Evolutionary conservation across 2,329 filamentous ascomycete genomes (phyloP).

Genomic region (Aschersonia sp.): DNA sequence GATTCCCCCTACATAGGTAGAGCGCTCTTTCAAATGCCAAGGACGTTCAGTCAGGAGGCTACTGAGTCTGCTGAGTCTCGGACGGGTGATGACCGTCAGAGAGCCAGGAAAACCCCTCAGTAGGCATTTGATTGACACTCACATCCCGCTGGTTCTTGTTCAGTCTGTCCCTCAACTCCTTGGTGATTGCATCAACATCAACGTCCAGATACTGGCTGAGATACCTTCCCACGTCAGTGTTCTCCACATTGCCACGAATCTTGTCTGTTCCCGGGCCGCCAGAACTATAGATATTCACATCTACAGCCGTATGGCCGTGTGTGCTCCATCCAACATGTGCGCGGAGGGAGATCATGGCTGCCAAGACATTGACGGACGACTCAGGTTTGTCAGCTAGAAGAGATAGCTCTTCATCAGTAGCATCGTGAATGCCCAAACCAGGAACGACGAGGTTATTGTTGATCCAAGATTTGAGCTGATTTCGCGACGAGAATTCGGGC

Average conservation of each 20-base stretch:
- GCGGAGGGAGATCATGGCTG: conserved; percentile 74
- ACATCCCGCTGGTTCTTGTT: not conserved
- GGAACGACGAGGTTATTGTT: conserved; percentile 50
- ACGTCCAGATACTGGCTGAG: conserved; percentile 65
- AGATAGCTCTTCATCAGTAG: conserved; percentile 55
- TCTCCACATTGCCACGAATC: conserved; percentile 80
- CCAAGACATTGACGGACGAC: conserved; percentile 45
- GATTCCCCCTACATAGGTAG: too few species aligned
- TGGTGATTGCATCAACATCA: conserved; percentile 64
- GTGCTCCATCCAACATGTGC: conserved; percentile 90
- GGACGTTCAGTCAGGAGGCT: too few species aligned
- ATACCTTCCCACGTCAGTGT: conserved; percentile 81
- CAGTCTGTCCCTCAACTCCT: conserved; percentile 50
- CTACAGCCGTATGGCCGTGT: conserved; percentile 83
- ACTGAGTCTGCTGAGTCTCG: too few species aligned
- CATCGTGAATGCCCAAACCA: conserved; percentile 65
- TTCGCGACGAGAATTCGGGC: conserved; percentile 14
- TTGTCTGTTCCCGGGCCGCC: conserved; percentile 46
- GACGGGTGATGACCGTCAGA: too few species aligned
- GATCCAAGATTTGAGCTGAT: conserved; percentile 47
- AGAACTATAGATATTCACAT: conserved; percentile 92
- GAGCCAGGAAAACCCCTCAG: too few species aligned
- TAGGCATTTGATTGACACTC: too few species aligned
- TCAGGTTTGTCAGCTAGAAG: conserved; percentile 44
- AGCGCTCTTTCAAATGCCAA: too few species aligned